Conservation (phyloP, 805 yeast species). For the Yarrowia keelungensis region DNA sequence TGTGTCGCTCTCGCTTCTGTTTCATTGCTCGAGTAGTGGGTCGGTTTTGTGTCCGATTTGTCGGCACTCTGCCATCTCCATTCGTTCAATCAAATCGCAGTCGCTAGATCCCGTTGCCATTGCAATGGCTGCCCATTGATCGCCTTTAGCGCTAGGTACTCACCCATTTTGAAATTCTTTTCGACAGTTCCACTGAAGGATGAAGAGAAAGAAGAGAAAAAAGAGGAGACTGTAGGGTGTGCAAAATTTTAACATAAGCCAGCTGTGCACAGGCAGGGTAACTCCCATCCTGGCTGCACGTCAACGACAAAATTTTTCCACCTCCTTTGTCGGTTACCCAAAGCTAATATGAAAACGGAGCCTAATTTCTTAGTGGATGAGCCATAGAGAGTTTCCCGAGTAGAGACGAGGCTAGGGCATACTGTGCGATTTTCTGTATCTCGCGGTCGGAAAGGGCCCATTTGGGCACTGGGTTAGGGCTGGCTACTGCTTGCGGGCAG, state of each 20-base stretch:
- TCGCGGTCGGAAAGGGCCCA: too few species aligned
- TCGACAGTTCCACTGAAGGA: conserved; percentile 39
- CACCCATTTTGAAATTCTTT: conserved; percentile 47
- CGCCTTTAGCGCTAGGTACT: conserved; percentile 36
- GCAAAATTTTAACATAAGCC: conserved; percentile 37
- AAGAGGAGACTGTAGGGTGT: conserved; percentile 37
- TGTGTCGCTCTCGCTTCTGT: too few species aligned
- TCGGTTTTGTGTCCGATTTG: not conserved
- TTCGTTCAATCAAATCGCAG: not conserved
- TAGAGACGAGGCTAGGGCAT: conserved; percentile 6
- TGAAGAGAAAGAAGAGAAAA: conserved; percentile 39
- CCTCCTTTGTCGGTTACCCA: conserved; percentile 26
- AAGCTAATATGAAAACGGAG: conserved; percentile 12
- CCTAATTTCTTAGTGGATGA: conserved; percentile 8
- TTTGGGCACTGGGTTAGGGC: not conserved
- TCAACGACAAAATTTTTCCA: conserved; percentile 22
- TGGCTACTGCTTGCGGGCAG: not conserved
- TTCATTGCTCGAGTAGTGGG: too few species aligned
- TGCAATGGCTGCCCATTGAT: not conserved
- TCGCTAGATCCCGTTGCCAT: not conserved
- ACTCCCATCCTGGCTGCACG: conserved; percentile 14
- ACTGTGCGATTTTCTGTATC: not conserved
- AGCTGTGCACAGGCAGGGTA: conserved; percentile 26
- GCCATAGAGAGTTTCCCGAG: not conserved
- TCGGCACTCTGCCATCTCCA: too few species aligned